phyloP scores from a whole-genome alignment of 208 protist genomes.

The Leishmania mexicana region DNA sequence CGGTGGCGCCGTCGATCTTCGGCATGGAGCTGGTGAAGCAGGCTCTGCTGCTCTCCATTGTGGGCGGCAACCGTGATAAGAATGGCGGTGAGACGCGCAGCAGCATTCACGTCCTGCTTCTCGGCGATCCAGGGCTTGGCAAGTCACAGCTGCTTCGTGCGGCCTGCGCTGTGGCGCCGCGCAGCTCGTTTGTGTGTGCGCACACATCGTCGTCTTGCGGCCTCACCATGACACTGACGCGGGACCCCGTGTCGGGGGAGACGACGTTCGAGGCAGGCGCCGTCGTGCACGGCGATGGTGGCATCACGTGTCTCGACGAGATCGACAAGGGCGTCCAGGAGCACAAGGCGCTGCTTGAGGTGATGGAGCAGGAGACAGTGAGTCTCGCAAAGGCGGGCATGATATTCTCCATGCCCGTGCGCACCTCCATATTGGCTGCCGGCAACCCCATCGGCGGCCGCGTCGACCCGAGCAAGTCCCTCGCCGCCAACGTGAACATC shows the following conservation, averaged over 20 bases:
- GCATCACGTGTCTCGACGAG: conserved; percentile 99
- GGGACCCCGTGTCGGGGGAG: conserved; percentile 88
- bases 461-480: conserved; percentile 93
- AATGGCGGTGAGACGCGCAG: conserved; percentile 59
- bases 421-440: conserved; percentile 97
- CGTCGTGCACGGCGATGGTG: conserved; percentile 97
- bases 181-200: conserved; percentile 99
- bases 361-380: conserved; percentile 99
- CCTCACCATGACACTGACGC: conserved; percentile 97
- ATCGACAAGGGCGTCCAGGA: conserved; percentile 98
- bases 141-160: conserved; percentile 97
- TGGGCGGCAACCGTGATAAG: conserved; percentile 90
- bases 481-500: conserved; percentile 97
- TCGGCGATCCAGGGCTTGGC: conserved; percentile 97
- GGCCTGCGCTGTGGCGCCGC: conserved; percentile 89
- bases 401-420: conserved; percentile 97
- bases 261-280: conserved; percentile 98
- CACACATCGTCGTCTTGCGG: conserved; percentile 97
- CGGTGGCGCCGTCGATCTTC: conserved; percentile 97
- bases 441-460: conserved; percentile 97
- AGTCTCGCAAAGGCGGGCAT: conserved; percentile 98
- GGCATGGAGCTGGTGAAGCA: conserved; percentile 97
- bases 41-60: conserved; percentile 94
- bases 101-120: conserved; percentile 96
- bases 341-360: conserved; percentile 98